phyloP scores from a whole-genome alignment of 768 basidiomycete species.

The Phanerochaete sordida region DNA sequence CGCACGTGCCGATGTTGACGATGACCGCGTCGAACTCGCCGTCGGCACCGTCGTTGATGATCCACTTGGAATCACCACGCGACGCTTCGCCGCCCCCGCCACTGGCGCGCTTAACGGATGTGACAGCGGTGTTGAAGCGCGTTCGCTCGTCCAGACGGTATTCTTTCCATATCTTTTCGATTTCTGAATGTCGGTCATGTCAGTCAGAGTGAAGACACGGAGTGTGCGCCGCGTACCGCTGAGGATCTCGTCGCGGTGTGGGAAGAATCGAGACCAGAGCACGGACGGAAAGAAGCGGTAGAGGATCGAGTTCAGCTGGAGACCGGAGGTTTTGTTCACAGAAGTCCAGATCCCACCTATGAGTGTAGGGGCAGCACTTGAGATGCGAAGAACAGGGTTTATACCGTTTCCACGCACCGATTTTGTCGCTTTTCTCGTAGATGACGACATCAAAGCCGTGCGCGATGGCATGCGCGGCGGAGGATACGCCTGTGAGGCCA shows the following conservation, averaged over 20 bases:
- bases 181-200: slow-evolving; percentile 24
- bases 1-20: slow-evolving; percentile 47
- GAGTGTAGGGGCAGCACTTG: slow-evolving; percentile 20
- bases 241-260: slow-evolving; percentile 48
- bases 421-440: slow-evolving; percentile 32
- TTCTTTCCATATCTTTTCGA: slow-evolving; percentile 41
- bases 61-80: slow-evolving; percentile 33
- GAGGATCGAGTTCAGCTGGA: slow-evolving; percentile 47
- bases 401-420: slow-evolving; percentile 21
- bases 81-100: slow-evolving; percentile 11
- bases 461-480: slow-evolving; percentile 46
- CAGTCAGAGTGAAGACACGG: background rate
- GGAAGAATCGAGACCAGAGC: slow-evolving; percentile 43
- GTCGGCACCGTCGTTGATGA: slow-evolving; percentile 44
- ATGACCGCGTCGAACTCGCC: slow-evolving; percentile 49
- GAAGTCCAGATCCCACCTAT: slow-evolving; percentile 49
- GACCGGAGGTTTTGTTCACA: slow-evolving; percentile 47
- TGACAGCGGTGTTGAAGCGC: slow-evolving; percentile 41
- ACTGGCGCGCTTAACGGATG: slow-evolving; percentile 29
- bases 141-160: slow-evolving; percentile 46
- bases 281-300: slow-evolving; percentile 50
- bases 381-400: slow-evolving; percentile 4
- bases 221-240: slow-evolving; percentile 25
- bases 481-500: slow-evolving; percentile 50
- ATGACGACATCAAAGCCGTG: slow-evolving; percentile 53